Conservation (phyloP, 2,329 filamentous ascomycete genomes). For the Fusarium buxicola region DNA sequence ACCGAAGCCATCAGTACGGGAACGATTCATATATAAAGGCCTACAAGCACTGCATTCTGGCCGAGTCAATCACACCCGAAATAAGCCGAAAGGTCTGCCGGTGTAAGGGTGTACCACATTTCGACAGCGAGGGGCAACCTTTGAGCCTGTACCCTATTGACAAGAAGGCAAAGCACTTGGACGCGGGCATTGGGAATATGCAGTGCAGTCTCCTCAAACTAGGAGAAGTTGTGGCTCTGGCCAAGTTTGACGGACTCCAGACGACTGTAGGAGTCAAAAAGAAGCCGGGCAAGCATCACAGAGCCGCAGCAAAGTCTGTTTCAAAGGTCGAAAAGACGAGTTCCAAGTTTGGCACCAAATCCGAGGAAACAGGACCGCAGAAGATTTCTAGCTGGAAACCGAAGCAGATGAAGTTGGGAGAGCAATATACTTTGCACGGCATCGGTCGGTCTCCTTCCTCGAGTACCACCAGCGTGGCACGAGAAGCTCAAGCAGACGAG, state of each 20-base stretch:
- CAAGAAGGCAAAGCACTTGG: constrained; percentile 6
- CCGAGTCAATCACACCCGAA: constrained; percentile 29
- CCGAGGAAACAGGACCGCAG: not conserved
- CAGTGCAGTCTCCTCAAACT: constrained; percentile 32
- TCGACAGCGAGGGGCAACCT: not conserved
- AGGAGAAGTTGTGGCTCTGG: constrained; percentile 22
- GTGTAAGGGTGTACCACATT: constrained; percentile 13
- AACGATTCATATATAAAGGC: constrained; percentile 25
- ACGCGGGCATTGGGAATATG: not conserved
- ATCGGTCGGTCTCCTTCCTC: constrained; percentile 22
- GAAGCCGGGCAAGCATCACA: not conserved
- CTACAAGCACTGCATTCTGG: constrained; percentile 35
- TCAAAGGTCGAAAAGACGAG: not conserved
- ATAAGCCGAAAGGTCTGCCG: constrained; percentile 33
- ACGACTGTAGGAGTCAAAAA: constrained; percentile 29
- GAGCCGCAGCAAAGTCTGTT: not conserved
- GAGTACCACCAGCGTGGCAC: constrained; percentile 23
- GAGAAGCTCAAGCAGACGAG: constrained; percentile 32
- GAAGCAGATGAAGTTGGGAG: constrained; percentile 19
- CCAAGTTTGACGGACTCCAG: constrained; percentile 34
- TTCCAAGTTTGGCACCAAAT: constrained; percentile 1
- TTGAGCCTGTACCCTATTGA: constrained; percentile 24
- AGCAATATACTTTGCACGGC: constrained; percentile 11
- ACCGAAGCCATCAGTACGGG: constrained; percentile 25
- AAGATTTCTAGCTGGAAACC: not conserved